Evolutionary conservation across 2,329 filamentous ascomycete species (phyloP).

Genomic region (Paraphoma chrysanthemicola): DNA sequence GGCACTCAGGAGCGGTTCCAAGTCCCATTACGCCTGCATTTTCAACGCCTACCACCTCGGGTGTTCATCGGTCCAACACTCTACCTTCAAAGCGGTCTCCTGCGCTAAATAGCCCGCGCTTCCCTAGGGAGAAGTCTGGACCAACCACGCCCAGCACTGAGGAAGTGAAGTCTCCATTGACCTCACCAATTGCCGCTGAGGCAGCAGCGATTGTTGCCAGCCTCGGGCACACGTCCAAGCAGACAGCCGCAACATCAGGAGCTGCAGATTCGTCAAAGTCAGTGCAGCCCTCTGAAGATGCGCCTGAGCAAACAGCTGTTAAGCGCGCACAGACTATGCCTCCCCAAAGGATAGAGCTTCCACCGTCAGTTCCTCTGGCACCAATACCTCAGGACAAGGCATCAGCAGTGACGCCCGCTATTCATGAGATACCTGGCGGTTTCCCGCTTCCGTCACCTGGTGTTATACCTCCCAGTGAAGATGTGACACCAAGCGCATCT

Average conservation of each 20-base stretch:
- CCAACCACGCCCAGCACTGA: slow-evolving; percentile 57
- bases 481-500: slow-evolving; percentile 40
- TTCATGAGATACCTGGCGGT: slow-evolving; percentile 61
- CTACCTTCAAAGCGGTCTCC: slow-evolving; percentile 90
- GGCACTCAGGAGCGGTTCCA: slow-evolving; percentile 73
- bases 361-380: slow-evolving; percentile 16
- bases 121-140: slow-evolving; percentile 54
- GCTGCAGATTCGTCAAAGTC: neutral
- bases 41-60: slow-evolving; percentile 52
- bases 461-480: slow-evolving; percentile 49
- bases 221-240: slow-evolving; percentile 12
- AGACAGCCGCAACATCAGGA: slow-evolving; percentile 3
- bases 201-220: slow-evolving; percentile 14
- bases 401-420: slow-evolving; percentile 36
- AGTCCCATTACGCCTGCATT: slow-evolving; percentile 61
- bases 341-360: slow-evolving; percentile 33
- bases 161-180: slow-evolving; percentile 29
- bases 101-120: slow-evolving; percentile 58
- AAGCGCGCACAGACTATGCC: slow-evolving; percentile 29
- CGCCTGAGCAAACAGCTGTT: slow-evolving; percentile 9
- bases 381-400: slow-evolving; percentile 27
- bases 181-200: slow-evolving; percentile 22
- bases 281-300: slow-evolving; percentile 12
- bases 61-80: slow-evolving; percentile 85
- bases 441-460: slow-evolving; percentile 62